Evolutionary conservation across 495 filamentous ascomycete species (phyloP).

Genomic region (Immersiella caudata): DNA sequence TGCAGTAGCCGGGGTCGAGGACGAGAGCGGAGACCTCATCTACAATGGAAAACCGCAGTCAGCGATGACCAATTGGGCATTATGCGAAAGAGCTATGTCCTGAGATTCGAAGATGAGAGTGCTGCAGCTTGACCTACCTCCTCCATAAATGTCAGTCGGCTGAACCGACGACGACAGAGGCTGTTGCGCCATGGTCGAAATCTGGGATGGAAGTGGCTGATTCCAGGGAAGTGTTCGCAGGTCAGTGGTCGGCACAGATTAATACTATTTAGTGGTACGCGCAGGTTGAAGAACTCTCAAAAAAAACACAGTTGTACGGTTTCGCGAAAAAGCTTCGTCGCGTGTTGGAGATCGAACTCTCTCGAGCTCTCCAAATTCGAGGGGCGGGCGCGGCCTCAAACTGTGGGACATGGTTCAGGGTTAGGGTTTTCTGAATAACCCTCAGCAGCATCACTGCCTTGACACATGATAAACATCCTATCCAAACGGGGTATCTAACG

Average conservation of each 20-base stretch:
- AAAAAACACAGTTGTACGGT: not conserved
- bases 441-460: not conserved
- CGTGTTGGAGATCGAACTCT: constrained; percentile 16
- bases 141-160: constrained; percentile 75
- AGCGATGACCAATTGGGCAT: constrained; percentile 9
- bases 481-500: constrained; percentile 9
- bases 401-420: not conserved
- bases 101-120: constrained; percentile 10
- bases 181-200: constrained; percentile 37
- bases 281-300: not conserved
- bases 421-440: constrained; percentile 9
- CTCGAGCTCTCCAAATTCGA: constrained; percentile 30
- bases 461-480: not conserved
- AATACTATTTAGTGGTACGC: not conserved
- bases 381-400: constrained; percentile 1
- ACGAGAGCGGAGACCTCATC: constrained; percentile 97
- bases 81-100: not conserved
- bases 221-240: not conserved
- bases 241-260: not conserved
- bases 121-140: constrained; percentile 61
- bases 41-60: constrained; percentile 37
- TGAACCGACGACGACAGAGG: constrained; percentile 44
- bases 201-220: not conserved
- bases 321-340: constrained; percentile 19
- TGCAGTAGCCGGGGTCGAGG: constrained; percentile 90